Conservation (phyloP, 371 early-diverging fungal species). For the Dinochytrium kinnereticum region DNA sequence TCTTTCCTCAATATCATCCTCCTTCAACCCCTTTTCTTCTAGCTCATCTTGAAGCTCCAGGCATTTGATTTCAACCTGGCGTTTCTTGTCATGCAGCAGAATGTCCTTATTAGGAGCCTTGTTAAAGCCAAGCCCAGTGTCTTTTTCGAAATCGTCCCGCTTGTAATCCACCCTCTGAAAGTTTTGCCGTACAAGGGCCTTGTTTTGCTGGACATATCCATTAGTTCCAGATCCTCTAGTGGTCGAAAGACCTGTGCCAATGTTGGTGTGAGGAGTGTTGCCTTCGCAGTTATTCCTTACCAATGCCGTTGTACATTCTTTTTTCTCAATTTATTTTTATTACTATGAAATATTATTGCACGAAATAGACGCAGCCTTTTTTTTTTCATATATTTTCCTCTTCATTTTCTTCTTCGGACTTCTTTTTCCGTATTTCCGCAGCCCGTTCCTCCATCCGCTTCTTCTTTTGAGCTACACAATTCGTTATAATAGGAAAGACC, state of each 20-base stretch:
- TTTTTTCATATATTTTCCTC: neutral
- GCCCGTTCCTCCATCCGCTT: conserved; percentile 43
- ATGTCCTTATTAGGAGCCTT: conserved; percentile 80
- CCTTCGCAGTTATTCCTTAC: neutral
- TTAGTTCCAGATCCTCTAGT: conserved; percentile 94
- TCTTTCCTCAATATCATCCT: conserved; percentile 67
- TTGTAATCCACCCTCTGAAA: conserved; percentile 26
- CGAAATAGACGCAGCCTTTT: too few relatives aligned
- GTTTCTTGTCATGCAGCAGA: conserved; percentile 83
- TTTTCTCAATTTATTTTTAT: neutral
- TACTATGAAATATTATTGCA: neutral
- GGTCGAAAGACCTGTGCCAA: conserved; percentile 83
- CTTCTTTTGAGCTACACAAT: conserved; percentile 8
- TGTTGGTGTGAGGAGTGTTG: conserved; percentile 18
- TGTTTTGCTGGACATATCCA: conserved; percentile 92
- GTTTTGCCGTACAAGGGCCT: conserved; percentile 70
- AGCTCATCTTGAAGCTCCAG: conserved; percentile 76
- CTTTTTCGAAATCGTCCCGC: conserved; percentile 26
- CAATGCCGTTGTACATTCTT: conserved; percentile 13
- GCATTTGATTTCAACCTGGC: conserved; percentile 86
- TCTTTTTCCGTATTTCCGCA: conserved; percentile 24
- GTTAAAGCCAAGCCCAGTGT: conserved; percentile 29
- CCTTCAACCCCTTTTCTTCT: conserved; percentile 72
- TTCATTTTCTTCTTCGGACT: neutral
- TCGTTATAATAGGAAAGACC: neutral